phyloP scores from a whole-genome alignment of 1,284 basidiomycete species.

The Ganoderma meredithae region DNA sequence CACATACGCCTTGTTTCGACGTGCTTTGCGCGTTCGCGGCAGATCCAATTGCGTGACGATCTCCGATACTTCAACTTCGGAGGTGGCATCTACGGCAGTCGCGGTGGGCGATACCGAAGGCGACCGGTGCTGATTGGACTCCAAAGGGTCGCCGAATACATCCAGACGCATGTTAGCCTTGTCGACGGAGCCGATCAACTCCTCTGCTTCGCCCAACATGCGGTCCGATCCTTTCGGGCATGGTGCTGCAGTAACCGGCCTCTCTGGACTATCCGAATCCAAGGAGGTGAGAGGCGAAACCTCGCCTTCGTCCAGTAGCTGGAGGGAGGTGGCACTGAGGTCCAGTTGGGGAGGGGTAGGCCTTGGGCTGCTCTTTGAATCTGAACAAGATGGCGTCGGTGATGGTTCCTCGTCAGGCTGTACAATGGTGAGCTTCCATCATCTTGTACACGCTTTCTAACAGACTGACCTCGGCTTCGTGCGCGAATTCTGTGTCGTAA shows the following conservation, averaged over 20 bases:
- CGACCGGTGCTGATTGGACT: background rate
- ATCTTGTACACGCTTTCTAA: background rate
- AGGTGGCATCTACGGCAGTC: background rate
- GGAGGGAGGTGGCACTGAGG: background rate
- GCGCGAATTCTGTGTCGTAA: slow-evolving; percentile 28
- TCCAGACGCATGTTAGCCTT: slow-evolving; percentile 3
- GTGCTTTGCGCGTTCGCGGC: background rate
- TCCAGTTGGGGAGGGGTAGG: background rate
- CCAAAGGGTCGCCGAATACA: slow-evolving; percentile 7
- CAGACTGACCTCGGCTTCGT: slow-evolving; percentile 2
- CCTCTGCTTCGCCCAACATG: background rate
- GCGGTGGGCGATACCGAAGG: slow-evolving; percentile 4
- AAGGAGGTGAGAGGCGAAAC: background rate
- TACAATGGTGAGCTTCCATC: background rate
- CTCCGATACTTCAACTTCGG: slow-evolving; percentile 3
- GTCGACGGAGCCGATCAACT: background rate
- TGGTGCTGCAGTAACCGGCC: background rate
- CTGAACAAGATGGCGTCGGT: background rate
- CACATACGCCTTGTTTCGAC: slow-evolving; percentile 4
- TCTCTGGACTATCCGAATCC: slow-evolving; percentile 3
- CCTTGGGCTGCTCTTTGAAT: background rate
- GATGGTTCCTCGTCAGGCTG: background rate
- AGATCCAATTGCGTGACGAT: background rate
- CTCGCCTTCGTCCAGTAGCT: background rate
- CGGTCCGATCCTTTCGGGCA: background rate